Conservation (phyloP, 176 grass and related monocot species). For the Raddia distichophylla region DNA sequence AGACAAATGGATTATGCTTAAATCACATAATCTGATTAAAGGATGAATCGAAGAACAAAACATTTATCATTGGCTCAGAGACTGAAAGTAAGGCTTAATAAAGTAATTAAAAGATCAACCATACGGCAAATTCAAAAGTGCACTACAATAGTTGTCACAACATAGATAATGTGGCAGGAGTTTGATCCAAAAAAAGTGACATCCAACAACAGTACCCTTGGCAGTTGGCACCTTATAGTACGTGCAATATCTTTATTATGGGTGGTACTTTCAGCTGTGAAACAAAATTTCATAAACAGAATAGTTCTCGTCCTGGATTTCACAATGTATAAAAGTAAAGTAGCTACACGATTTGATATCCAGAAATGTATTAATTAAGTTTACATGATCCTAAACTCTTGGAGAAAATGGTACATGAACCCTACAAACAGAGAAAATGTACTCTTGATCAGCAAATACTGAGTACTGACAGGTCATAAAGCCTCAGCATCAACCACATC, state of each 20-base stretch:
- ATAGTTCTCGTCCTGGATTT: neutral
- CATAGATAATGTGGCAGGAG: constrained; percentile 7
- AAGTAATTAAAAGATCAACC: constrained; percentile 21
- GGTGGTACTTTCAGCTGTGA: constrained; percentile 16
- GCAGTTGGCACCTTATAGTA: neutral
- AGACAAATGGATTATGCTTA: constrained; percentile 17
- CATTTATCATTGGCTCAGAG: neutral
- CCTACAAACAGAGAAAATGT: constrained; percentile 4
- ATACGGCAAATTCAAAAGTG: constrained; percentile 11
- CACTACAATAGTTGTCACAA: neutral
- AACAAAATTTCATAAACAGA: constrained; percentile 18
- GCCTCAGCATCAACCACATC: constrained; percentile 12
- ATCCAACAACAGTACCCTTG: constrained; percentile 22
- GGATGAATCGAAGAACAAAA: constrained; percentile 17
- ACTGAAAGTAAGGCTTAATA: constrained; percentile 10
- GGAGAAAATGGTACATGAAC: constrained; percentile 20
- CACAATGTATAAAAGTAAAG: constrained; percentile 35
- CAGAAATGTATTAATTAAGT: constrained; percentile 8
- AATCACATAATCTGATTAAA: constrained; percentile 12
- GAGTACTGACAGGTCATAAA: constrained; percentile 15
- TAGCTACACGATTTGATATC: neutral
- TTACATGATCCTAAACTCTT: constrained; percentile 13
- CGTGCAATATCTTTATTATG: constrained; percentile 13
- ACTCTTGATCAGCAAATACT: constrained; percentile 32
- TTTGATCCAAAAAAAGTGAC: constrained; percentile 2